Evolutionary conservation across 2,329 filamentous ascomycete species (phyloP).

Genomic region (Chaetothyriales sp.): DNA sequence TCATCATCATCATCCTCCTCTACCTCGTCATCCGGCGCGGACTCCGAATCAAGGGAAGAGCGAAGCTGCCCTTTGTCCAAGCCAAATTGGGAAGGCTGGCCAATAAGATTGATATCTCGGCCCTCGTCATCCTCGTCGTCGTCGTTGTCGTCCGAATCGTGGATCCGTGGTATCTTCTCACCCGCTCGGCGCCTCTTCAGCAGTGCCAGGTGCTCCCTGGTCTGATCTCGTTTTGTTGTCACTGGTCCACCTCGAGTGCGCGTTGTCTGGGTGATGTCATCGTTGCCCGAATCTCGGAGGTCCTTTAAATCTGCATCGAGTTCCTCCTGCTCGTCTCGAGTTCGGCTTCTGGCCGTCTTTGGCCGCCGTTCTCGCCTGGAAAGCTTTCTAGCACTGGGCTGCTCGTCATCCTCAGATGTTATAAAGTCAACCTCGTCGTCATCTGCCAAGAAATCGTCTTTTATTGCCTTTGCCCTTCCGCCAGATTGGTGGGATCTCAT

Average conservation of each 20-base stretch:
- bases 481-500: slow-evolving; percentile 13
- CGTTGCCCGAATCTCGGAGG: slow-evolving; percentile 30
- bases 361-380: background rate
- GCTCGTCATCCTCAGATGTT: slow-evolving; percentile 5
- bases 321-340: slow-evolving; percentile 26
- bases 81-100: slow-evolving; percentile 2
- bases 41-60: slow-evolving; percentile 8
- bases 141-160: slow-evolving; percentile 18
- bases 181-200: slow-evolving; percentile 32
- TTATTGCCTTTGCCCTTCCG: slow-evolving; percentile 13
- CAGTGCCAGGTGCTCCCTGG: slow-evolving; percentile 29
- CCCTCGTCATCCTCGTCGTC: slow-evolving; percentile 12
- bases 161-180: slow-evolving; percentile 22
- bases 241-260: slow-evolving; percentile 30
- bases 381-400: background rate
- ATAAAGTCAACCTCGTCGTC: slow-evolving; percentile 16
- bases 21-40: slow-evolving; percentile 7
- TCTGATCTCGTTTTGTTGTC: slow-evolving; percentile 27
- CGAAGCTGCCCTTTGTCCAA: slow-evolving; percentile 1
- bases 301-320: slow-evolving; percentile 33
- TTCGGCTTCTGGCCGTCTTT: slow-evolving; percentile 1
- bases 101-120: slow-evolving; percentile 14
- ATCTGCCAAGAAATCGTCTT: slow-evolving; percentile 19
- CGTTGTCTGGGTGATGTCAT: slow-evolving; percentile 23
- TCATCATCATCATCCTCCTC: slow-evolving; percentile 11